Evolutionary conservation across 2,329 filamentous ascomycete species (phyloP).

Genomic region (Apiospora aurea): DNA sequence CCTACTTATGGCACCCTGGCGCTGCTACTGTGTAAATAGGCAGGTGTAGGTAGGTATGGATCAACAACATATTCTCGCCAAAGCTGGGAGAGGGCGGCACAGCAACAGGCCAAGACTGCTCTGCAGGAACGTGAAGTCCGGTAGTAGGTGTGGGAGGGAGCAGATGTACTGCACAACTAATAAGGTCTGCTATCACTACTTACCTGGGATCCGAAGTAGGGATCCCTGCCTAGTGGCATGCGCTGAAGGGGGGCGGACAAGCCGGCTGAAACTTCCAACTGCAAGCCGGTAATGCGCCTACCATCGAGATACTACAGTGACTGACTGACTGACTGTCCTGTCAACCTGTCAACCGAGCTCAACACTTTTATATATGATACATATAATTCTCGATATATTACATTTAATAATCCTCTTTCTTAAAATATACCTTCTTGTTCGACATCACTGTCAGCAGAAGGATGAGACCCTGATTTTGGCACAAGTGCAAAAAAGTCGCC

Average conservation of each 20-base stretch:
- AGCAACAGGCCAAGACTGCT: conserved; percentile 2
- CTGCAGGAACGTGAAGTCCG: conserved; percentile 9
- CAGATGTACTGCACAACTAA: neutral
- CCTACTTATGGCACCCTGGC: neutral
- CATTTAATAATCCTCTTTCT: no score
- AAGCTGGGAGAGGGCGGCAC: conserved; percentile 15
- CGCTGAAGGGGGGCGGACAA: neutral
- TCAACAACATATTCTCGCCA: neutral
- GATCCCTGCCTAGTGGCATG: conserved; percentile 4
- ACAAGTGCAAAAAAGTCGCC: neutral
- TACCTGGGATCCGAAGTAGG: neutral
- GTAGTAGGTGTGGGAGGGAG: neutral
- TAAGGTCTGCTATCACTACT: neutral
- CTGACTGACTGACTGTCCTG: no score
- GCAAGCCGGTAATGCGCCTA: conserved; percentile 15
- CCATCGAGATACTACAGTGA: conserved; percentile 1
- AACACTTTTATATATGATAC: no score
- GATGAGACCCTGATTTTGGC: neutral
- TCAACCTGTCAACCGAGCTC: neutral
- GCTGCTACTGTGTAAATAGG: neutral
- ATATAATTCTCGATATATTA: no score
- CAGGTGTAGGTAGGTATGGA: neutral
- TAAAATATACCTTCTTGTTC: no score
- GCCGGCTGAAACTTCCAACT: conserved; percentile 19
- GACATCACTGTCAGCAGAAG: no score